phyloP scores from a whole-genome alignment of 768 basidiomycete species.

The Cystofilobasidium capitatum region DNA sequence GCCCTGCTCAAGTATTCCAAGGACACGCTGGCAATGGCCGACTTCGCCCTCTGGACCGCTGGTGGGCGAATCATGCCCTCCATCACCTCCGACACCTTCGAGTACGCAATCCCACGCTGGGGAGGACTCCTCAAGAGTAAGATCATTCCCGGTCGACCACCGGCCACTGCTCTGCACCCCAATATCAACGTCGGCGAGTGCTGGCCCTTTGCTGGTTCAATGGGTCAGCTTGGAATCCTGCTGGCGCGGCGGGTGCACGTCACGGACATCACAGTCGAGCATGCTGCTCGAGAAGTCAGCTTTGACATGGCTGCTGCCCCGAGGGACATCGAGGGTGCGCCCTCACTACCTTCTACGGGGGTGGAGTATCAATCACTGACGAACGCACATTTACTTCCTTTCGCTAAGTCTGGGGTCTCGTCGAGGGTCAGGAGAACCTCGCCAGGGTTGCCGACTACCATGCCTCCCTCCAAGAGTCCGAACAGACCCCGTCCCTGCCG shows the following conservation, averaged over 20 bases:
- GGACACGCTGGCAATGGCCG: conserved; percentile 69
- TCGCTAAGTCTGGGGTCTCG: conserved; percentile 56
- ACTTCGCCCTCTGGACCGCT: conserved; percentile 74
- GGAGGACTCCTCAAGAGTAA: conserved; percentile 41
- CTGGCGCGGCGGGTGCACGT: conserved; percentile 57
- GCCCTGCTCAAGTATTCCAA: conserved; percentile 61
- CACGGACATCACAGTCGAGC: conserved; percentile 70
- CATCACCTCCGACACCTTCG: conserved; percentile 70
- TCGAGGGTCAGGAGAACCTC: conserved; percentile 67
- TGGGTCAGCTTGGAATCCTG: conserved; percentile 72
- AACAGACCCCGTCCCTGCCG: conserved; percentile 11
- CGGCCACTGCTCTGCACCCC: conserved; percentile 77
- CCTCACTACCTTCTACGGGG: background rate
- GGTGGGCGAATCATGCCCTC: conserved; percentile 72
- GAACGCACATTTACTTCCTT: too few relatives aligned
- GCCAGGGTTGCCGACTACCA: conserved; percentile 51
- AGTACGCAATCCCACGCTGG: conserved; percentile 46
- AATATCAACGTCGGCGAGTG: conserved; percentile 75
- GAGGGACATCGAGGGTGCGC: conserved; percentile 63
- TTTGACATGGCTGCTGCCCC: conserved; percentile 74
- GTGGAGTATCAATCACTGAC: too few relatives aligned
- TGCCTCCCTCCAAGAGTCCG: conserved; percentile 33
- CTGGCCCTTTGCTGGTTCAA: conserved; percentile 76
- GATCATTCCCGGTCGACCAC: conserved; percentile 57
- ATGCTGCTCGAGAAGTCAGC: conserved; percentile 71